Base-by-base conservation (phyloP, 1,284 basidiomycete species). In the Trichosporon ovoides region DNA sequence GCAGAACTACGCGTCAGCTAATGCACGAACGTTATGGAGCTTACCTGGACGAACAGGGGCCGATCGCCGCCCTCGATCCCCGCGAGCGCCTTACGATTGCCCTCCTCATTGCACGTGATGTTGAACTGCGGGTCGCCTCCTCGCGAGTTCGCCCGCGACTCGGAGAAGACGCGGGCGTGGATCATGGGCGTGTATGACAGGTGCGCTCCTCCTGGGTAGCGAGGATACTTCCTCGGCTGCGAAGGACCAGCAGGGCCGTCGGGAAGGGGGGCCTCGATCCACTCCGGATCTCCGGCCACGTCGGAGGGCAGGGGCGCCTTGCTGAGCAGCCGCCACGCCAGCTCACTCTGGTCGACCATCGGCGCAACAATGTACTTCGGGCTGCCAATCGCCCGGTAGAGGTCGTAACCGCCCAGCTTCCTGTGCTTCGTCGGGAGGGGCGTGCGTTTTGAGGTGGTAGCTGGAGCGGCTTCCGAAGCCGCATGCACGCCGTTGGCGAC, bases 131-230 rank as follows among this genome's bases (percentile, higher is more conserved):
- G 80, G 59, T 71, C 60, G 83, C 81, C 66, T 13, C 69, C 69
- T 52, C 65, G 64, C 3, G 49, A 43, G 12, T 62, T 61, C 1
- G 50, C 37, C 48, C 62, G 77, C 14, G 80, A 69, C 31, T 84
- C 81, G 1, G 81, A 79, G 66, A 89, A 97, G 73, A 91, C 85
- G 82, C 89, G 91, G 53, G 93, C 89, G 68, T 96, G 92, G 71
- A 98, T 97, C 95, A 98, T 98, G 6, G 95, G 95, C 1, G 93
- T 93, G 73, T 97, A 98, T 11, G 85, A 83, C 7, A 98, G 82
- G 82, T 94, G 77, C 0, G 80, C 77, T 1, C 75, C 77, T 34
- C 74, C 76, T 4, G 60, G 56, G 57, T 75, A 65, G 4, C 70
- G 68, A 12, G 53, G 53, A 18, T 65, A 61, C 5, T 62, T 61